These are phyloP conservation scores for Coleophoma cylindrospora DNA, from an alignment of 2,329 filamentous ascomycete species.

Conservation along the genomic window DNA sequence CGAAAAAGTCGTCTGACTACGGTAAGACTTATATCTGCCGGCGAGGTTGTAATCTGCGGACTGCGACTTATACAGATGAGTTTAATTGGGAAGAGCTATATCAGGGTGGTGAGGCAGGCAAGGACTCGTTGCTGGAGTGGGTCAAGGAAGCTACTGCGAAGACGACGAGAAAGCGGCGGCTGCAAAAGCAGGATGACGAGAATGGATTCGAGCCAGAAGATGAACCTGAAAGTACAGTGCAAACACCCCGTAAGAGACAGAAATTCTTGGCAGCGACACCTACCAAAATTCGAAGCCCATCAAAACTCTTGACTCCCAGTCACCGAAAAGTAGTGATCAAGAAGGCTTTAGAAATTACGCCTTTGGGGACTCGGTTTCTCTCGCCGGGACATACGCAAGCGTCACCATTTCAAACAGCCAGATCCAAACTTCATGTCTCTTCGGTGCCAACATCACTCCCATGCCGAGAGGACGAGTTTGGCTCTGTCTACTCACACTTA, in stretches of 20 bases:
- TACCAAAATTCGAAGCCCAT: slow-evolving; percentile 32
- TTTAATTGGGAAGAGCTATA: slow-evolving; percentile 90
- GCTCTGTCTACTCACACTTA: slow-evolving; percentile 86
- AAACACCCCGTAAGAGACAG: slow-evolving; percentile 53
- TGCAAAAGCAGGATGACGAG: slow-evolving; percentile 23
- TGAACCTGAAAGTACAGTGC: slow-evolving; percentile 27
- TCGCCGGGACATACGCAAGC: slow-evolving; percentile 69
- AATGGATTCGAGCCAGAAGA: slow-evolving; percentile 30
- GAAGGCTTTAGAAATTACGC: slow-evolving; percentile 91
- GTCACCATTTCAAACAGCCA: slow-evolving; percentile 87
- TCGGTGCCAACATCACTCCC: slow-evolving; percentile 86
- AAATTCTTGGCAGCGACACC: slow-evolving; percentile 35
- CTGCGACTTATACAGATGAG: slow-evolving; percentile 86
- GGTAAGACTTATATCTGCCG: slow-evolving; percentile 89
- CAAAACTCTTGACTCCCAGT: slow-evolving; percentile 49
- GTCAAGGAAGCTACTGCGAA: slow-evolving; percentile 70
- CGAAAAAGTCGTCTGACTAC: slow-evolving; percentile 66
- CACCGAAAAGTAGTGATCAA: slow-evolving; percentile 61
- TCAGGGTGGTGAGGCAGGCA: slow-evolving; percentile 26
- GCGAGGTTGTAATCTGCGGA: slow-evolving; percentile 82
- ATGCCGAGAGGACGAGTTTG: slow-evolving; percentile 88
- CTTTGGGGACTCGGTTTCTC: slow-evolving; percentile 81
- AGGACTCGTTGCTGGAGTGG: slow-evolving; percentile 15
- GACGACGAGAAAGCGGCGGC: slow-evolving; percentile 39
- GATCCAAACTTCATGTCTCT: slow-evolving; percentile 86